Conservation (phyloP, 768 basidiomycete genomes). For the Boletus sp. region DNA sequence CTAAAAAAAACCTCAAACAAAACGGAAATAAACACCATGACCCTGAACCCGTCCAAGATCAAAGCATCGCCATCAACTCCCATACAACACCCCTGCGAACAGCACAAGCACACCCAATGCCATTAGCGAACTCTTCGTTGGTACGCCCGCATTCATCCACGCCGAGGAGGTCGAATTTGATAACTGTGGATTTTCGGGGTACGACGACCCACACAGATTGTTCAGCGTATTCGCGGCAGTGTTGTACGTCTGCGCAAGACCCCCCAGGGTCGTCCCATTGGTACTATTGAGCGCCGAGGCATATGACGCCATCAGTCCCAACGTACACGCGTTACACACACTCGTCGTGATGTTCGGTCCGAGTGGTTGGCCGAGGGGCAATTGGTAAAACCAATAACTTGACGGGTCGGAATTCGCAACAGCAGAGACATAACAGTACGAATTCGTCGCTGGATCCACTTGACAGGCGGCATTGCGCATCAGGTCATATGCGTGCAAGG, state of each 20-base stretch:
- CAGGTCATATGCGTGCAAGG: conserved; percentile 57
- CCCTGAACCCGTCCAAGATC: neutral
- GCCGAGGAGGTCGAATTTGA: conserved; percentile 12
- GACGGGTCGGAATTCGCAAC: conserved; percentile 52
- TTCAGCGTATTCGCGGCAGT: conserved; percentile 45
- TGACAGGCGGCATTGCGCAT: conserved; percentile 64
- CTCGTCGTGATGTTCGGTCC: conserved; percentile 44
- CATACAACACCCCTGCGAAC: conserved; percentile 7
- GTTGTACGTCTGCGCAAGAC: conserved; percentile 48
- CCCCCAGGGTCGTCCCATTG: conserved; percentile 32
- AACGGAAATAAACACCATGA: neutral
- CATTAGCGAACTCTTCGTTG: conserved; percentile 3
- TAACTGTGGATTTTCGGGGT: conserved; percentile 29
- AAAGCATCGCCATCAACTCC: conserved; percentile 7
- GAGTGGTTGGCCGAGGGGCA: conserved; percentile 57
- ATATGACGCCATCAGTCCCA: conserved; percentile 55
- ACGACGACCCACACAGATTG: conserved; percentile 50
- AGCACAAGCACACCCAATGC: conserved; percentile 13
- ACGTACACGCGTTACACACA: conserved; percentile 64
- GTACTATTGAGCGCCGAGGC: conserved; percentile 39
- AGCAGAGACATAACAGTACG: conserved; percentile 75
- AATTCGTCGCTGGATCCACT: conserved; percentile 49
- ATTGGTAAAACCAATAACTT: conserved; percentile 69
- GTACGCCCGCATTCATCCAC: conserved; percentile 2
- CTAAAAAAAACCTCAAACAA: neutral